A percentile compares a stretch with the other conserved stretches of the same genome.
phyloP scores from a whole-genome alignment of 805 yeast genomes.

The Suhomyces vadensis region DNA sequence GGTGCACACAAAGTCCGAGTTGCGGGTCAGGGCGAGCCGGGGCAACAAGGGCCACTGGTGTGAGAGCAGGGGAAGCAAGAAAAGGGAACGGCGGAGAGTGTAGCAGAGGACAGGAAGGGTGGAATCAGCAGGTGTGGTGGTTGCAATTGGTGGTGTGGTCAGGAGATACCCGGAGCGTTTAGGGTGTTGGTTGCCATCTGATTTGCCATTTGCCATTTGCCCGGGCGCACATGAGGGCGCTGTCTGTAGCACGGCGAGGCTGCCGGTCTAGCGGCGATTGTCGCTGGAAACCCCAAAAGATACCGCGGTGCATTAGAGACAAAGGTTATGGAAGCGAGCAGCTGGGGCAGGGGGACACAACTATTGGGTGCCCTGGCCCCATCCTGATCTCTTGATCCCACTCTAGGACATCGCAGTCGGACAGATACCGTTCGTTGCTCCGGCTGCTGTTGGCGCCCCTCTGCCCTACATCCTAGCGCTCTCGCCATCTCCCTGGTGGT shows the following conservation, averaged over 20 bases:
- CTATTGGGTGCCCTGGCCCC: no score
- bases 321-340: no score
- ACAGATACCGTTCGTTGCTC: no score
- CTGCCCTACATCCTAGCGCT: no score
- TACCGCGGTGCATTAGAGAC: no score
- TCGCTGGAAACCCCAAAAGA: neutral
- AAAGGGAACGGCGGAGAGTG: neutral
- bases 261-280: neutral
- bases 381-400: no score
- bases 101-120: neutral
- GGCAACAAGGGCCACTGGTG: no score
- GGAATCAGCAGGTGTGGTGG: neutral
- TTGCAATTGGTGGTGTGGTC: constrained; percentile 5
- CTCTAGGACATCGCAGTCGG: no score
- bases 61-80: neutral
- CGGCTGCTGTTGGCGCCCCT: no score
- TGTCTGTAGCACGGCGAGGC: no score
- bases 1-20: constrained; percentile 6
- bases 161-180: neutral
- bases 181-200: neutral
- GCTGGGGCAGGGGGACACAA: no score
- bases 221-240: constrained; percentile 2
- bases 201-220: constrained; percentile 4
- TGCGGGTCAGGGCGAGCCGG: constrained; percentile 7
- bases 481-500: no score